These are phyloP conservation scores for Avena insularis DNA, from an alignment of 176 grass and related monocot genomes.

Conservation along the genomic window DNA sequence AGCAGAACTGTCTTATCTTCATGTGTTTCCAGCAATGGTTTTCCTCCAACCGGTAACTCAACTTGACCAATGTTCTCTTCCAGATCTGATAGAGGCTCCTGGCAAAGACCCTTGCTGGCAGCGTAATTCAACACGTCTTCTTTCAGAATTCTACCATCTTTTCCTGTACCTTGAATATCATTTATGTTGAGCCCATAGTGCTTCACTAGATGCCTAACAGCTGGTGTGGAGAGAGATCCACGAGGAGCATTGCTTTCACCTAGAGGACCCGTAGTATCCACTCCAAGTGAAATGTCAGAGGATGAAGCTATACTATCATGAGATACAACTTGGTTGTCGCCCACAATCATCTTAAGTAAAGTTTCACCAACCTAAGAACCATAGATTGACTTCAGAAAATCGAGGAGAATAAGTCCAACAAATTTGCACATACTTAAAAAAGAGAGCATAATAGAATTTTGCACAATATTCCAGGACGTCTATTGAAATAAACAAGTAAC, in stretches of 20 bases:
- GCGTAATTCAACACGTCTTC: constrained; percentile 89
- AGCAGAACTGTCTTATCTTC: constrained; percentile 78
- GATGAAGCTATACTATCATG: constrained; percentile 48
- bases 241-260: constrained; percentile 32
- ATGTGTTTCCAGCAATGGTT: constrained; percentile 30
- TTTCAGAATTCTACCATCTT: constrained; percentile 77
- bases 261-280: constrained; percentile 41
- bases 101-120: constrained; percentile 58
- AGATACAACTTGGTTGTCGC: constrained; percentile 50
- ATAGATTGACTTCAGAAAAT: constrained; percentile 33
- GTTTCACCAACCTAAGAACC: constrained; percentile 89
- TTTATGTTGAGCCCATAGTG: constrained; percentile 69
- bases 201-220: constrained; percentile 82
- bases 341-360: constrained; percentile 81
- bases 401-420: constrained; percentile 1
- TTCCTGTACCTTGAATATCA: constrained; percentile 78
- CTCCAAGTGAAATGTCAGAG: constrained; percentile 33
- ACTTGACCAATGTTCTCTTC: constrained; percentile 36
- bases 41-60: constrained; percentile 49
- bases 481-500: neutral
- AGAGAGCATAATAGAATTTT: neutral
- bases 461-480: neutral
- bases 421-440: neutral
- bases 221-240: constrained; percentile 76
- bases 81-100: constrained; percentile 40